Evolutionary conservation across 140 eudicot genomes (phyloP).

Genomic region (Oenanthe javanica): DNA sequence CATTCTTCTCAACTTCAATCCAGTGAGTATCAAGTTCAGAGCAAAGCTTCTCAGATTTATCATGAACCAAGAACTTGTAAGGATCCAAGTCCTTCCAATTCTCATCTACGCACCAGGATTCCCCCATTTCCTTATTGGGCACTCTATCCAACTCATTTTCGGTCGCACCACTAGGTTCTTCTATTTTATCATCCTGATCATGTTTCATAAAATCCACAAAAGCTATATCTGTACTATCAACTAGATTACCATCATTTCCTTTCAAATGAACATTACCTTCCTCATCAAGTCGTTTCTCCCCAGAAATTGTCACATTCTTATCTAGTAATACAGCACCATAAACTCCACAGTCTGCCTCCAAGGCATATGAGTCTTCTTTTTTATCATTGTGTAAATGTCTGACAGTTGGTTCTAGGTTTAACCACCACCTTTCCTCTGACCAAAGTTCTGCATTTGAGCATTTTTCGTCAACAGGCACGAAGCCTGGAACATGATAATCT

Average conservation of each 20-base stretch:
- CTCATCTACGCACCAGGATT: conserved; percentile 18
- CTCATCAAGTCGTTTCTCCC: conserved; percentile 25
- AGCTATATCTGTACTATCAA: conserved; percentile 26
- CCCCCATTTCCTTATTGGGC: conserved; percentile 17
- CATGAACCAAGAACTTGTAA: background rate
- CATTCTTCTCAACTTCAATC: conserved; percentile 35
- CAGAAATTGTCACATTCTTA: conserved; percentile 2
- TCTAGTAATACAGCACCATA: background rate
- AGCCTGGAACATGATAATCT: conserved; percentile 12
- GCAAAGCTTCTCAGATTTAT: conserved; percentile 28
- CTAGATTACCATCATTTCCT: conserved; percentile 18
- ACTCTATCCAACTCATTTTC: conserved; percentile 13
- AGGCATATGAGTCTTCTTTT: background rate
- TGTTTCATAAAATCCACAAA: conserved; percentile 8
- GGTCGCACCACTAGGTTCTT: conserved; percentile 19
- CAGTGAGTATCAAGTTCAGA: conserved; percentile 48
- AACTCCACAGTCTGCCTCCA: conserved; percentile 6
- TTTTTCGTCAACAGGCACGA: conserved; percentile 1
- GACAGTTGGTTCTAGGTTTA: conserved; percentile 22
- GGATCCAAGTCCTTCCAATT: conserved; percentile 11
- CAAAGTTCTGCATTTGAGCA: conserved; percentile 5
- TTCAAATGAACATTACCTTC: conserved; percentile 10
- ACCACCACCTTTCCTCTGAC: conserved; percentile 33
- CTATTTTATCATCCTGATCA: conserved; percentile 21
- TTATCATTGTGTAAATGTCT: background rate